phyloP scores from a whole-genome alignment of 805 yeast genomes.

The Metschnikowia santaceciliae region DNA sequence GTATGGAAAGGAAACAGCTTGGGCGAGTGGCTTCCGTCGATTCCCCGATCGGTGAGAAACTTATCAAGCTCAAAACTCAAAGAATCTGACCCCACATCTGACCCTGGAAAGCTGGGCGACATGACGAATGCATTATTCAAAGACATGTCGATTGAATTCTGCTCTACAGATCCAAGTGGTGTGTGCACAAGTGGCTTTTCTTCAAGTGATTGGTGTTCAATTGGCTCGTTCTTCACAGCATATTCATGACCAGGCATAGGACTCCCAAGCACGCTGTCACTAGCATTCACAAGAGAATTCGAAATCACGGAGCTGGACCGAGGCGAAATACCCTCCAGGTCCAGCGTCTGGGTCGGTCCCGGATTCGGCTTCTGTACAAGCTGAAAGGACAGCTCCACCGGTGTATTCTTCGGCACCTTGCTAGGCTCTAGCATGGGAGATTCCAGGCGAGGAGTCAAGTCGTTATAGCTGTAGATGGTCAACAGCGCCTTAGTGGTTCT shows the following conservation, averaged over 20 bases:
- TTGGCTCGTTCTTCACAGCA: not conserved
- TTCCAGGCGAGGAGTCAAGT: not conserved
- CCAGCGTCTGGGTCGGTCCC: not conserved
- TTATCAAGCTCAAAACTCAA: slow-evolving; percentile 2
- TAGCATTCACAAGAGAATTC: too few species aligned
- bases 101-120: not conserved
- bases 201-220: not conserved
- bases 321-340: too few species aligned
- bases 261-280: not conserved
- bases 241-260: not conserved
- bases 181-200: not conserved
- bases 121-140: not conserved
- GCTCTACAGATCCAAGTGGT: not conserved
- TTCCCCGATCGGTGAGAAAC: not conserved
- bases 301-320: not conserved
- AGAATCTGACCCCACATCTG: not conserved
- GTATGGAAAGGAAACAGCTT: not conserved
- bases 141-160: not conserved
- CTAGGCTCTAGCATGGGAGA: not conserved
- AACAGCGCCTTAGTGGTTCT: not conserved
- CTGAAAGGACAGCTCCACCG: not conserved
- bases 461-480: not conserved
- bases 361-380: not conserved
- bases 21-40: not conserved
- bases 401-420: not conserved